Evolutionary conservation across 1,284 basidiomycete species (phyloP).

Genomic region (Xerocomus amazonicus): DNA sequence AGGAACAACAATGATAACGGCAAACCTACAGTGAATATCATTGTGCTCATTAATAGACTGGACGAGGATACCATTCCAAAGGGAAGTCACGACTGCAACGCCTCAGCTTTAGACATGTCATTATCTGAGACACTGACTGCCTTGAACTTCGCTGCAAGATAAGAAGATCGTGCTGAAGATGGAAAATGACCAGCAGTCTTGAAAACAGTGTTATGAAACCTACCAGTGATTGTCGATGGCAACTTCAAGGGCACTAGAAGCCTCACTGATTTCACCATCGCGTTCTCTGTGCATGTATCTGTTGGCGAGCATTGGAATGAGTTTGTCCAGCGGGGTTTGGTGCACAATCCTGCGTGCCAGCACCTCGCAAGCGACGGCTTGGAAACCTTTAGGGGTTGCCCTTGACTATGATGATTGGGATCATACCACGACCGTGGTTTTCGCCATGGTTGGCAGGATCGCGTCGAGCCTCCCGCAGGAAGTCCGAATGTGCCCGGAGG

Average conservation of each 20-base stretch:
- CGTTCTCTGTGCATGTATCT: constrained; percentile 70
- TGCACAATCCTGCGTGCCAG: constrained; percentile 83
- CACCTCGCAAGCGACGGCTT: constrained; percentile 83
- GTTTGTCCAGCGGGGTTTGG: constrained; percentile 55
- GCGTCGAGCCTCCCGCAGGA: constrained; percentile 70
- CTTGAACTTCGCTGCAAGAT: constrained; percentile 83
- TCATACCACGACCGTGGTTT: constrained; percentile 71
- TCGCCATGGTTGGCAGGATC: constrained; percentile 84
- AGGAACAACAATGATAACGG: not conserved
- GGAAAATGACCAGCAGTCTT: constrained; percentile 3
- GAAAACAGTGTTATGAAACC: constrained; percentile 11
- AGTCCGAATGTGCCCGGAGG: constrained; percentile 75
- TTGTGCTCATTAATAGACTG: constrained; percentile 70
- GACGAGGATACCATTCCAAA: constrained; percentile 82
- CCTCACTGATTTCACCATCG: constrained; percentile 51
- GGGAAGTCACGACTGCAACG: constrained; percentile 55
- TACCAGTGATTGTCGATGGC: constrained; percentile 63
- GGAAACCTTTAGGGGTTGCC: not conserved
- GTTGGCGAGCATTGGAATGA: constrained; percentile 71
- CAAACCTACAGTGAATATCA: constrained; percentile 62
- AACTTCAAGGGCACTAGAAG: constrained; percentile 30
- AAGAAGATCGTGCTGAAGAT: constrained; percentile 71
- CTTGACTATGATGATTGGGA: not conserved
- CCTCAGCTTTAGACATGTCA: constrained; percentile 6
- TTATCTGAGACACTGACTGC: constrained; percentile 45